A percentile compares a stretch with the other conserved stretches of the same genome.
Evolutionary conservation across 2,329 filamentous ascomycete genomes (phyloP).

Genomic region (Claviceps sp.): DNA sequence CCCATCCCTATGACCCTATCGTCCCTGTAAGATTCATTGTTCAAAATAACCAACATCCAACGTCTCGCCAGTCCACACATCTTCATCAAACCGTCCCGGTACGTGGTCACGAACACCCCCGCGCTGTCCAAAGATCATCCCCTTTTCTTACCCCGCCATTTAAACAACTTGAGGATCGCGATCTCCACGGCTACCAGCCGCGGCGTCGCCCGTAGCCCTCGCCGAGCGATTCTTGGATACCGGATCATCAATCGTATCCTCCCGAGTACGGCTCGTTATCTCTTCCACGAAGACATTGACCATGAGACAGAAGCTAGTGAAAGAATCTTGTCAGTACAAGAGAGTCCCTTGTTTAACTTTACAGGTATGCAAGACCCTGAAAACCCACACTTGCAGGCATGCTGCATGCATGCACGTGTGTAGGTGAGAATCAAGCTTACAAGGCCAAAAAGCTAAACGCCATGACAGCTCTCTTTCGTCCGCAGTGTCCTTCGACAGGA

Average conservation of each 20-base stretch:
- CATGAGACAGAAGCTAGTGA: constrained; percentile 10
- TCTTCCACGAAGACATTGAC: constrained; percentile 9
- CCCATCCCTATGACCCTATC: too few species aligned
- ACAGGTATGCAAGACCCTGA: too few species aligned
- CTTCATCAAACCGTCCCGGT: too few species aligned
- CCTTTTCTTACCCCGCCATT: neutral
- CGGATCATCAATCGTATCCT: neutral
- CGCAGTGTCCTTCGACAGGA: constrained; percentile 6
- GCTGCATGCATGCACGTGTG: neutral
- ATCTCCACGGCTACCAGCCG: neutral
- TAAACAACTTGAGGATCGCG: neutral
- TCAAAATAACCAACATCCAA: too few species aligned
- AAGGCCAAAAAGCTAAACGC: constrained; percentile 15
- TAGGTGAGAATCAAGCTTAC: constrained; percentile 6
- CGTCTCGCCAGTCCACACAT: too few species aligned
- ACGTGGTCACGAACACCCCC: too few species aligned
- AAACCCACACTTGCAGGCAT: too few species aligned
- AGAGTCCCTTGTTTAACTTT: neutral
- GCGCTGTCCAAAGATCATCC: neutral
- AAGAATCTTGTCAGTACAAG: neutral
- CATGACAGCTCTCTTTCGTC: constrained; percentile 11
- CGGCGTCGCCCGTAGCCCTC: neutral
- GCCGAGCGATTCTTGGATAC: neutral
- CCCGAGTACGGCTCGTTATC: neutral
- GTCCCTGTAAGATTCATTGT: too few species aligned